These are phyloP conservation scores for Jasminum sambac DNA, from an alignment of 257 asterid genomes.

Conservation along the genomic window DNA sequence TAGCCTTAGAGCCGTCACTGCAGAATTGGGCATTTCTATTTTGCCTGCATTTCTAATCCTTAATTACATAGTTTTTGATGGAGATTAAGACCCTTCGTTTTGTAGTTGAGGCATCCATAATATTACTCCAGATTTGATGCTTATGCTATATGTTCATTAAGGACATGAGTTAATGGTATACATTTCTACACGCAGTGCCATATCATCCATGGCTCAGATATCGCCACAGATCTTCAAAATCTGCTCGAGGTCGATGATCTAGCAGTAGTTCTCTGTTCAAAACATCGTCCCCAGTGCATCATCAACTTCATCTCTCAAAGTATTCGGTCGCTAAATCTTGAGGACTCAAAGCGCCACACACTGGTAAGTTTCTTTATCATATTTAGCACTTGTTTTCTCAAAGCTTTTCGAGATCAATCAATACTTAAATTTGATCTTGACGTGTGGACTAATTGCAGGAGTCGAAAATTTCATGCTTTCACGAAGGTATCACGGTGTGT, in stretches of 20 bases:
- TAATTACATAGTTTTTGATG: background rate
- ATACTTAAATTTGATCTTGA: background rate
- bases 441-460: conserved; percentile 53
- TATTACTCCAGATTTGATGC: background rate
- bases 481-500: conserved; percentile 78
- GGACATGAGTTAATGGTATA: conserved; percentile 7
- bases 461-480: conserved; percentile 77
- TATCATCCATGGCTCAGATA: conserved; percentile 62
- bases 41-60: background rate
- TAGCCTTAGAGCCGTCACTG: background rate
- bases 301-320: conserved; percentile 90
- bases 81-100: background rate
- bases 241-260: conserved; percentile 79
- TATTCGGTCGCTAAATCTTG: conserved; percentile 66
- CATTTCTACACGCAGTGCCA: conserved; percentile 73
- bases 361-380: conserved; percentile 50
- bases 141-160: conserved; percentile 9
- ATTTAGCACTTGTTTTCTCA: background rate
- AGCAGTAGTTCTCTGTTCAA: conserved; percentile 64
- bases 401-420: background rate
- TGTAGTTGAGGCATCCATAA: background rate
- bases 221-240: conserved; percentile 57
- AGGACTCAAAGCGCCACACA: conserved; percentile 54
- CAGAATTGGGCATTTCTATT: background rate
- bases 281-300: conserved; percentile 85